Evolutionary conservation across 306 rosid species (phyloP), one percentile per base, ranked within the genome.

Genomic region (Nissolia schottii): DNA sequence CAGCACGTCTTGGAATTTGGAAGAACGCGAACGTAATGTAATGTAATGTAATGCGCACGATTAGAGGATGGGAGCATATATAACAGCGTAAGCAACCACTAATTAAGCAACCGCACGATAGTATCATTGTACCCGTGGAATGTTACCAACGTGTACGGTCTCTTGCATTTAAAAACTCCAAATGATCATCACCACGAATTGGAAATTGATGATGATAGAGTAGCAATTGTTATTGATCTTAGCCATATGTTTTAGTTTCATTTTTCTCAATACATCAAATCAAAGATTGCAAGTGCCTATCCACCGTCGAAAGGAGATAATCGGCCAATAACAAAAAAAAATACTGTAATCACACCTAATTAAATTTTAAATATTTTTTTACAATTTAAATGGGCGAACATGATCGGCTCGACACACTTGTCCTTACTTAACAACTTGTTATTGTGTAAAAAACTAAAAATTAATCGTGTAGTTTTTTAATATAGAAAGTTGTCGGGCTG

Each of bases 21-120:
- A 77, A 51, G 53, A 49, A 31, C 37, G 57, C 61, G 66, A 70
- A 77, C 29, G 28, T 77, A 69, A n/a, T n/a, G n/a, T n/a, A n/a
- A n/a, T n/a, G n/a, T n/a, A n/a, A n/a, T n/a, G n/a, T n/a, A n/a
- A 50, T 56, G 85, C 32, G 76, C 83, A 78, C 62, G 67, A 67
- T 54, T 65, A 9, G 49, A 29, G 1, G 27, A 67, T 74, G 37
- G 46, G 27, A 12, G 18, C 32, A 61, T 19, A 66, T 56, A 41
- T 48, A 67, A 31, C 80, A 12, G 18, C 32, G 51, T 19, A 66
- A 66, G 51, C 57, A 67, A 31, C 80, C 75, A 76, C 75, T 45
- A 32, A 56, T 50, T 25, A 56, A 25, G 2, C n/a, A n/a, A n/a
- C n/a, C n/a, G n/a, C 71, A 40, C 31, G 64, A 56, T 20, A 23